Base-by-base conservation (phyloP, 1,284 basidiomycete species). In the Puccinia triticina region DNA sequence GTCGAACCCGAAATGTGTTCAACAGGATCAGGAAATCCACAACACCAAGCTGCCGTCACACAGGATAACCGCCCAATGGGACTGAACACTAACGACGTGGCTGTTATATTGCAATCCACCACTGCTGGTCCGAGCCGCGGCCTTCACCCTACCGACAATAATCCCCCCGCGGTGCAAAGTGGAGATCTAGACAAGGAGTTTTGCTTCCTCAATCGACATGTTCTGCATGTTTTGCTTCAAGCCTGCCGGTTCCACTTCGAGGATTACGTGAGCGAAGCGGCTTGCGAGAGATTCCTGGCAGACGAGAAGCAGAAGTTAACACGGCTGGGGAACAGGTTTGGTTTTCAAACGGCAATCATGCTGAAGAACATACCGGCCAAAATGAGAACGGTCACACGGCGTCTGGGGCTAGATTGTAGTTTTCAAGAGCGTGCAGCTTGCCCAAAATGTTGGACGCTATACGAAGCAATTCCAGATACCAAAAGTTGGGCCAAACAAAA, bases 401-500 rank as follows among this genome's bases (percentile, higher is more conserved):
- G 32, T 21, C 64, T 67, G 37, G 64, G 64, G 14, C 32, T 67
- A 43, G 64, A 67, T 23, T 67, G 64, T n/a, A 34, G 64, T 21
- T 67, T 67, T 67, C 64, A 67, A 37, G 64, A 67, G 32, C 64
- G n/a, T 29, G 64, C 64, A 1, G 23, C n/a, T 14, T 67, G 64
- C 32, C 64, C 29, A 16, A 67, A 67, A 37, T 67, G 32, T n/a
- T 67, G 64, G 32, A 37, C 32, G 16, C 64, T 67, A 2, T 37
- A 67, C 40, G 32, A 67, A 67, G 64, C 32, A n/a, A 67, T 67
- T 67, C 64, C 64, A 18, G 64, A 67, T 67, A 37, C 64, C 2
- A 7, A 37, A 18, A 67, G 64, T 67, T 67, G 64, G 64, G 64
- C 11, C 5, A 67, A 34, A 37, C 64, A 67, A 67, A 67, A 37